Evolutionary conservation across 2,329 filamentous ascomycete genomes (phyloP).

Genomic region (Ophiosphaerella herpotricha): DNA sequence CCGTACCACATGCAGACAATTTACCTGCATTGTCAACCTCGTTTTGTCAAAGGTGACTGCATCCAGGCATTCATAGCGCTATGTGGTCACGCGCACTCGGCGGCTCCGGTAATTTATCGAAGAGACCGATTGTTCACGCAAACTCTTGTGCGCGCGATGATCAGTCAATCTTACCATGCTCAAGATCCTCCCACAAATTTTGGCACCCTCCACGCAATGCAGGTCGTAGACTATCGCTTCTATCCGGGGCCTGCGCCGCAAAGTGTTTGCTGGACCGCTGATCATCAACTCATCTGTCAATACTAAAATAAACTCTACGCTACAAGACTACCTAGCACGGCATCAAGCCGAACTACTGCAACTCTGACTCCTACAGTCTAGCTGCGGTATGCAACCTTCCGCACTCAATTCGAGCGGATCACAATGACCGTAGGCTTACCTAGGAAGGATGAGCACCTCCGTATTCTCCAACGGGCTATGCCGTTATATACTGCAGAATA

Average conservation of each 20-base stretch:
- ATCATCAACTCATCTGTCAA: background rate
- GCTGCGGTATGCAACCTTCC: constrained; percentile 2
- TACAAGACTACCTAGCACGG: constrained; percentile 6
- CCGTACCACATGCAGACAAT: constrained; percentile 3
- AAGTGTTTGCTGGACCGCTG: background rate
- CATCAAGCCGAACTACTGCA: constrained; percentile 10
- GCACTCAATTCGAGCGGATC: background rate
- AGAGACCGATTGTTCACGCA: background rate
- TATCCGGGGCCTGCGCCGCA: background rate
- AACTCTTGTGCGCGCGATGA: background rate
- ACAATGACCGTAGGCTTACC: background rate
- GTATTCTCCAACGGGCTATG: background rate
- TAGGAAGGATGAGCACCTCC: background rate
- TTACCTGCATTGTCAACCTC: background rate
- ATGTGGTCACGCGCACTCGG: too few relatives aligned
- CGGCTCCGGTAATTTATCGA: background rate
- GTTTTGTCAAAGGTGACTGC: too few relatives aligned
- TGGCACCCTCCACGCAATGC: background rate
- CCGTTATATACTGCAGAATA: too few relatives aligned
- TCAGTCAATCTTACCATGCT: background rate
- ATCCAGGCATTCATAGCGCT: background rate
- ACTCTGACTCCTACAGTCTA: constrained; percentile 2
- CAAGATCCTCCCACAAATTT: background rate
- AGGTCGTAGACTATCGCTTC: background rate
- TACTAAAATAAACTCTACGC: constrained; percentile 6